A percentile compares a stretch with the other conserved stretches of the same genome.
Evolutionary conservation across 106 monocot genomes (phyloP).

Genomic region (Cymbidium sinense): DNA sequence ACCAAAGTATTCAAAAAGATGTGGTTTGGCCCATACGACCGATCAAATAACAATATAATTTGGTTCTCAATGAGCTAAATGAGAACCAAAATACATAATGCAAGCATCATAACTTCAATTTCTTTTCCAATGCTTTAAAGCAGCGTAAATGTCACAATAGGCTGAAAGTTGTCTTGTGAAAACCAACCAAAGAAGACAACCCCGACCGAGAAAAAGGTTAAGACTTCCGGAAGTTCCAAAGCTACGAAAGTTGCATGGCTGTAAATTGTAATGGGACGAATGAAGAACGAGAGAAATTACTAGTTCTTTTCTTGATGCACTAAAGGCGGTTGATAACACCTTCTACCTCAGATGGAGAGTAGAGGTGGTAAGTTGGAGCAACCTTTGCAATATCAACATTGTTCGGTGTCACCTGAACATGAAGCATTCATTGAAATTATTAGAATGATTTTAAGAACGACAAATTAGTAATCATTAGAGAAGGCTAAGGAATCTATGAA

Average conservation of each 20-base stretch:
- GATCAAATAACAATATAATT: no score
- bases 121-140: no score
- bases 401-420: constrained; percentile 19
- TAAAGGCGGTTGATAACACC: constrained; percentile 25
- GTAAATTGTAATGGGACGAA: neutral
- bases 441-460: neutral
- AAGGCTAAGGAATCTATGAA: neutral
- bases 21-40: no score
- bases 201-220: no score
- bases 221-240: no score
- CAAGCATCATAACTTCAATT: no score
- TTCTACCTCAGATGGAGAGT: constrained; percentile 22
- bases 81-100: no score
- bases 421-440: neutral
- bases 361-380: constrained; percentile 27
- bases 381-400: constrained; percentile 29
- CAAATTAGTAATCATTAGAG: neutral
- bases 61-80: no score
- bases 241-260: neutral
- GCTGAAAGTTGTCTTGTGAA: no score
- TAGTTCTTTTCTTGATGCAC: neutral
- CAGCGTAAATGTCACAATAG: no score
- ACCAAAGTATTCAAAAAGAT: no score
- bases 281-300: neutral
- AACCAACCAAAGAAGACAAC: no score